These are phyloP conservation scores for Pythium sp. DNA, from an alignment of 352 stramenopile species.

Conservation along the genomic window DNA sequence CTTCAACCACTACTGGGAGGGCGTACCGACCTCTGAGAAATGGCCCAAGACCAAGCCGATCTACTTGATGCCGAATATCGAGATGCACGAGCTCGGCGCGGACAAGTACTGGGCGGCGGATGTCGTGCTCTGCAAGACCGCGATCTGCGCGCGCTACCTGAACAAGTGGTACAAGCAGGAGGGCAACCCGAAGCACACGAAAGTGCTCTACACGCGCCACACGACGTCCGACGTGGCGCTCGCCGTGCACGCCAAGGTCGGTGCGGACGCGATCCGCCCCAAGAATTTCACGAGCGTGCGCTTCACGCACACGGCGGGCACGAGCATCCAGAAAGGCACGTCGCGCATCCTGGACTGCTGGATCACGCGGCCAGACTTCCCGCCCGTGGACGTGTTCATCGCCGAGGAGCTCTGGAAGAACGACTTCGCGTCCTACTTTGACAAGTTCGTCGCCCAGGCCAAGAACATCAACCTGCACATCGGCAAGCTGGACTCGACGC, in stretches of 20 bases:
- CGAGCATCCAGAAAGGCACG: constrained; percentile 45
- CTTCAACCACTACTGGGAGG: constrained; percentile 62
- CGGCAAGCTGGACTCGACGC: constrained; percentile 27
- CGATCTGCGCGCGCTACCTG: constrained; percentile 40
- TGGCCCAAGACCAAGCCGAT: constrained; percentile 40
- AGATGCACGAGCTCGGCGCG: constrained; percentile 52
- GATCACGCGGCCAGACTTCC: constrained; percentile 29
- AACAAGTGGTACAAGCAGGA: constrained; percentile 49
- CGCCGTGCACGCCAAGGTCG: constrained; percentile 21
- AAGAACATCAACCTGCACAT: constrained; percentile 32
- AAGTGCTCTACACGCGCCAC: constrained; percentile 51
- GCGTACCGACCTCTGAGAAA: constrained; percentile 16
- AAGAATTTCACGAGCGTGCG: constrained; percentile 43
- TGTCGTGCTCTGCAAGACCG: constrained; percentile 56
- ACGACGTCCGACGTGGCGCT: constrained; percentile 47
- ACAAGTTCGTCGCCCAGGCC: constrained; percentile 22
- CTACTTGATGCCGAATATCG: constrained; percentile 52
- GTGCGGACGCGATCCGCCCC: constrained; percentile 7
- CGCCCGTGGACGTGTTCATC: constrained; percentile 34
- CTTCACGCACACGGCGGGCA: constrained; percentile 47
- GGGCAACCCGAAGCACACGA: constrained; percentile 25
- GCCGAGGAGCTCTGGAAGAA: constrained; percentile 32
- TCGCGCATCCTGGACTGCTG: constrained; percentile 41
- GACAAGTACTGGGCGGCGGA: constrained; percentile 43
- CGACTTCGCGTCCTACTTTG: constrained; percentile 25